phyloP scores from a whole-genome alignment of 2,329 filamentous ascomycete species.

The Hypomyces rosellus region DNA sequence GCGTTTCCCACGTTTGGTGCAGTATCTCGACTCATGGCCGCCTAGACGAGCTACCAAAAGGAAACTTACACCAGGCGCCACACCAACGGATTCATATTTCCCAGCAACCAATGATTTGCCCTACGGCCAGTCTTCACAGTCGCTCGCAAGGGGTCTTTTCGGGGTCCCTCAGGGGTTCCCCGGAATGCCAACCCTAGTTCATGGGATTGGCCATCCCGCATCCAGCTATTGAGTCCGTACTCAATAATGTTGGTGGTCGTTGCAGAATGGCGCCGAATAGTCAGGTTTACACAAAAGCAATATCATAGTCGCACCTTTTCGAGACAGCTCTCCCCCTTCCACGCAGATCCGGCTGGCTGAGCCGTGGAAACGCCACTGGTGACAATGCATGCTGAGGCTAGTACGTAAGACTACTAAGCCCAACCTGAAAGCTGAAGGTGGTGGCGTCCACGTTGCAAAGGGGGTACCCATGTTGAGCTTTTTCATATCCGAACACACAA shows the following conservation, averaged over 20 bases:
- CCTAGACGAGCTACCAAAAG: too few relatives aligned
- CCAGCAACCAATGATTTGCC: too few relatives aligned
- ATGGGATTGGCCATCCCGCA: conserved; percentile 3
- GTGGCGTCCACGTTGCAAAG: neutral
- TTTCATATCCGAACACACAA: neutral
- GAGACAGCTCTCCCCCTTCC: neutral
- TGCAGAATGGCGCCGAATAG: conserved; percentile 12
- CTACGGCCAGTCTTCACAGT: too few relatives aligned
- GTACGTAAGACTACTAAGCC: too few relatives aligned
- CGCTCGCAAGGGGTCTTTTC: too few relatives aligned
- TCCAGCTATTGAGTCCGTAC: conserved; percentile 3
- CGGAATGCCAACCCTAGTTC: neutral
- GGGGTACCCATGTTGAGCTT: neutral
- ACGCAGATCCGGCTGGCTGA: neutral
- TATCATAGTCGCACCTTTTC: neutral
- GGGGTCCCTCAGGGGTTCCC: neutral
- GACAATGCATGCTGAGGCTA: neutral
- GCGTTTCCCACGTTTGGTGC: neutral
- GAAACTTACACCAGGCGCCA: too few relatives aligned
- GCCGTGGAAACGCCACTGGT: conserved; percentile 3
- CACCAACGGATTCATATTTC: too few relatives aligned
- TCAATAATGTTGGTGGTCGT: conserved; percentile 1
- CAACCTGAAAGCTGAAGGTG: neutral
- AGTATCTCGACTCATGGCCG: too few relatives aligned
- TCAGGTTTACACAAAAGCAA: conserved; percentile 2